Conservation (phyloP, 129 eudicot genomes). For the Dittrichia graveolens region DNA sequence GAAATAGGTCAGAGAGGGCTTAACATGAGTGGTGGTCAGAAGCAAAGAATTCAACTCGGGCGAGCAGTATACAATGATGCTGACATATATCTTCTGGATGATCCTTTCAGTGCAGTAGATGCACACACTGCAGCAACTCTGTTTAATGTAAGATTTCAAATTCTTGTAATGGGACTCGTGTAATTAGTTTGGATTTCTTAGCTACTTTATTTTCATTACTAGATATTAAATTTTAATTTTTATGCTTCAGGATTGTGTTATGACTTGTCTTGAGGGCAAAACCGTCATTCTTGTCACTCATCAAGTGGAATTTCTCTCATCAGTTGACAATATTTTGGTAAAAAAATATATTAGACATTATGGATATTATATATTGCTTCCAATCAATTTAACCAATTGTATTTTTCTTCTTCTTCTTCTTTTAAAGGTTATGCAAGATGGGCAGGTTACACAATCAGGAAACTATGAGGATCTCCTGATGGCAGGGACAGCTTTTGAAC, state of each 20-base stretch:
- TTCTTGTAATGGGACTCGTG: slow-evolving; percentile 5
- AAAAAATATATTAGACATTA: slow-evolving; percentile 14
- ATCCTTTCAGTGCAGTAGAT: slow-evolving; percentile 91
- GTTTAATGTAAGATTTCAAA: slow-evolving; percentile 52
- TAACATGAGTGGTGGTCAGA: slow-evolving; percentile 90
- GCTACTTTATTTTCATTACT: slow-evolving; percentile 1
- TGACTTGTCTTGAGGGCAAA: slow-evolving; percentile 57
- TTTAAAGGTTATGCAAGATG: slow-evolving; percentile 67
- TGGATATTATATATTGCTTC: not conserved
- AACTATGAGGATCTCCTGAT: slow-evolving; percentile 53
- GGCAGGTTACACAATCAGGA: slow-evolving; percentile 70
- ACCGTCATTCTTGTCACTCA: slow-evolving; percentile 82
- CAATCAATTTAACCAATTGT: too few relatives aligned
- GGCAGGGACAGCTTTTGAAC: slow-evolving; percentile 66
- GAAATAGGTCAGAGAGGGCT: slow-evolving; percentile 89
- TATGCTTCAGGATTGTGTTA: slow-evolving; percentile 71
- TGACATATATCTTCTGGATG: slow-evolving; percentile 84
- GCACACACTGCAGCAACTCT: slow-evolving; percentile 87
- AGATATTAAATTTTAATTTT: slow-evolving; percentile 2
- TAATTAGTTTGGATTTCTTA: slow-evolving; percentile 3
- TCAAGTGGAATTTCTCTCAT: slow-evolving; percentile 80
- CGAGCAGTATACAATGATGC: slow-evolving; percentile 86
- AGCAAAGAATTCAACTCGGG: slow-evolving; percentile 86
- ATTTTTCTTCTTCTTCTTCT: too few relatives aligned
- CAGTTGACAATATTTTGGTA: slow-evolving; percentile 75